A percentile compares a stretch with the other conserved stretches of the same genome.
These are phyloP conservation scores for Tolypocladium ovalisporum DNA, from an alignment of 2,329 filamentous ascomycete genomes.

Conservation along the genomic window DNA sequence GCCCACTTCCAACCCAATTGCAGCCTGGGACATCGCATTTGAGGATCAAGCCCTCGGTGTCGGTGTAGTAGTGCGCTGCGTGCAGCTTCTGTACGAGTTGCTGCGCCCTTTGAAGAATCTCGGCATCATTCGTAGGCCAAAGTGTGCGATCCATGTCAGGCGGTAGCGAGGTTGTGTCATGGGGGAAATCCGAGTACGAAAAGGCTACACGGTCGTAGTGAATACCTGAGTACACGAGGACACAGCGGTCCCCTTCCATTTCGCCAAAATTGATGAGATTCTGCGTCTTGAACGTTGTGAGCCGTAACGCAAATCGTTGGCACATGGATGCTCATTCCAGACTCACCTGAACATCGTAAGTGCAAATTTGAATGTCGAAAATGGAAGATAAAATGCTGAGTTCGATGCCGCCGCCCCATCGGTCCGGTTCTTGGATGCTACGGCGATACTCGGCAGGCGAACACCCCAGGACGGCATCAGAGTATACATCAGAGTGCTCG, in stretches of 20 bases:
- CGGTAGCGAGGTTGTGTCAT: constrained; percentile 43
- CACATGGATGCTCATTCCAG: neutral
- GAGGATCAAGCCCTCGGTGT: constrained; percentile 70
- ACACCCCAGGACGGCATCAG: constrained; percentile 64
- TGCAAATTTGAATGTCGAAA: constrained; percentile 77
- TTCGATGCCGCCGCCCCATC: constrained; percentile 90
- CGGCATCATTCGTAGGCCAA: constrained; percentile 44
- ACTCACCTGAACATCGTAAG: constrained; percentile 60
- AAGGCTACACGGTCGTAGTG: constrained; percentile 88
- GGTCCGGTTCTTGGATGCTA: constrained; percentile 69
- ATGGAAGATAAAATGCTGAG: constrained; percentile 74
- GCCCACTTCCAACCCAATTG: constrained; percentile 55
- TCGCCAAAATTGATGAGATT: constrained; percentile 60
- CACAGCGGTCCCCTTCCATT: constrained; percentile 54
- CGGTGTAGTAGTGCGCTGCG: constrained; percentile 74
- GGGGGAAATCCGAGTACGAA: constrained; percentile 48
- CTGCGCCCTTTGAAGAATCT: constrained; percentile 59
- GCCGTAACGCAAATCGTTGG: neutral
- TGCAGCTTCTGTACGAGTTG: constrained; percentile 54
- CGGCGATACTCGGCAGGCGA: constrained; percentile 65
- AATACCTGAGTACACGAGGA: constrained; percentile 83
- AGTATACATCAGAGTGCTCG: constrained; percentile 60
- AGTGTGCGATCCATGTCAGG: constrained; percentile 63
- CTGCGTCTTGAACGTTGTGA: constrained; percentile 14
- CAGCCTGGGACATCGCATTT: constrained; percentile 60